Percentiles rank a stretch among this genome's conserved stretches.
Evolutionary conservation across 495 filamentous ascomycete genomes (phyloP).

Genomic region (Penicillium desertorum): DNA sequence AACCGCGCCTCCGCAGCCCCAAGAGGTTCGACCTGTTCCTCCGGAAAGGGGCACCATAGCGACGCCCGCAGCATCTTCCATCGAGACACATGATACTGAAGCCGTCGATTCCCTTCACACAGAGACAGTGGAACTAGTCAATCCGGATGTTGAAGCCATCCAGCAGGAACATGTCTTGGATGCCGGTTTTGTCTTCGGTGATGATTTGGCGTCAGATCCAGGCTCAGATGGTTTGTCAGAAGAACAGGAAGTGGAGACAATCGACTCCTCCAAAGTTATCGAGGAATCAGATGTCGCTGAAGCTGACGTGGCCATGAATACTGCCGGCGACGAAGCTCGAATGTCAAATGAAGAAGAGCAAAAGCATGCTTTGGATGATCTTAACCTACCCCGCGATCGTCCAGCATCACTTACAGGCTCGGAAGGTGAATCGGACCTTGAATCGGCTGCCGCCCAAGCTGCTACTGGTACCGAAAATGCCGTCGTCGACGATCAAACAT

Average conservation of each 20-base stretch:
- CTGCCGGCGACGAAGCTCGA: conserved; percentile 2
- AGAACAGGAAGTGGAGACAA: neutral
- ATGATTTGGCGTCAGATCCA: neutral
- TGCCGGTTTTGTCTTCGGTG: neutral
- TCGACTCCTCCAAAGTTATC: neutral
- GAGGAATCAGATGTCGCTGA: neutral
- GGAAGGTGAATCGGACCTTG: neutral
- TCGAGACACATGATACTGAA: neutral
- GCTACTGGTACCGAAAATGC: neutral
- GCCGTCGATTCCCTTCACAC: neutral
- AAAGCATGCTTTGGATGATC: neutral
- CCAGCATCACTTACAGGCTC: neutral
- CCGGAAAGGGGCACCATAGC: neutral
- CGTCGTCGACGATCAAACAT: neutral
- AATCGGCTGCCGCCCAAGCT: neutral
- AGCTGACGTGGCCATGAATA: neutral
- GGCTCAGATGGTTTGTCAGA: neutral
- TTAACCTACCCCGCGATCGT: too few relatives aligned
- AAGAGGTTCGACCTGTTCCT: conserved; percentile 13
- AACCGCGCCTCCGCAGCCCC: conserved; percentile 12
- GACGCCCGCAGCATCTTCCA: neutral
- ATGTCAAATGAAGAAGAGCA: neutral
- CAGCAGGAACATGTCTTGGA: neutral
- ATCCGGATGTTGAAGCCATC: neutral
- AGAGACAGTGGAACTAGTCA: neutral